Base-by-base conservation (phyloP, 2,329 filamentous ascomycete species). In the Beauveria bassiana region DNA sequence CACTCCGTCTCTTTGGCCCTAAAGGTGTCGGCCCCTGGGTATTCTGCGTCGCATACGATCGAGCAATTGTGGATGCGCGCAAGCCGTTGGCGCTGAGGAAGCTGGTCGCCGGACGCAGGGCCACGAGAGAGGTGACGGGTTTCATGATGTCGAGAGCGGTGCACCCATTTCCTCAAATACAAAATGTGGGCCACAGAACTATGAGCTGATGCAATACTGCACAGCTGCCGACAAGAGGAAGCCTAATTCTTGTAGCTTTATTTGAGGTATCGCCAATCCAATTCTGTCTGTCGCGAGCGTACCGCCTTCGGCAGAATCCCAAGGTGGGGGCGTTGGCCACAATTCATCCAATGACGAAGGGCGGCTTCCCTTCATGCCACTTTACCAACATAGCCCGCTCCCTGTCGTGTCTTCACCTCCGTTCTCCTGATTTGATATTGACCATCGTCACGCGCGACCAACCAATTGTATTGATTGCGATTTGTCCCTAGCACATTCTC, bases 21-120 rank as follows among this genome's bases (percentile, higher is more conserved):
- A 80, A 67, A 64, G 73, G 63, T 6, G 71, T 65, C 16, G 75
- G 66, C 22, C 71, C 72, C 22, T 79, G 67, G 63, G 76, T 77
- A 63, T 77, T 82, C 55, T 87, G 79, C 50, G 85, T 86, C 63
- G 86, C 82, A 75, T 87, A 88, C 56, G 74, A 71, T 69, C 84
- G 80, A 64, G 73, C 72, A 40, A 73, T 65, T 49, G 78, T 62
- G 46, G 77, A 65, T 43, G 74, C 72, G 62, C 75, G 74, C 56
- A 77, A 64, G 49, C 68, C 68, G 53, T 70, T 67, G 50, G 67
- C 62, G 63, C 64, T 47, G 59, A 66, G 64, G 63, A 72, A 63
- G 65, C 65, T 66, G 53, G 69, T 65, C 64, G 70, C 68, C 34
- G 67, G 71, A 64, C 73, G 74, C 71, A 72, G 70, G 62, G 69